A percentile compares a stretch with the other conserved stretches of the same genome.
These are phyloP conservation scores for Rutstroemia sp. DNA, from an alignment of 2,329 filamentous ascomycete species.

Conservation along the genomic window DNA sequence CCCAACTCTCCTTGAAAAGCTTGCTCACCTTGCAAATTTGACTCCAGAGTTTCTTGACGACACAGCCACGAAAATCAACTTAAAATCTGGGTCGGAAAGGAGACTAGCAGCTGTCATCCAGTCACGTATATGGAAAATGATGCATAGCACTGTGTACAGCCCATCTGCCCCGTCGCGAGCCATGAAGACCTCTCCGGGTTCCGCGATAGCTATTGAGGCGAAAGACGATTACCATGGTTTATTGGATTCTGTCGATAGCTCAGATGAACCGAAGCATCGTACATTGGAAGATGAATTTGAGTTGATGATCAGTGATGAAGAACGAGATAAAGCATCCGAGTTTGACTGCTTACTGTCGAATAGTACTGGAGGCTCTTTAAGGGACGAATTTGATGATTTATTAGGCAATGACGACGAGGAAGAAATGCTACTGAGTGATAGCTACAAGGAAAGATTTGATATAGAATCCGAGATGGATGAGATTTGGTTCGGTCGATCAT, in stretches of 20 bases:
- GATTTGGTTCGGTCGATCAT: slow-evolving; percentile 16
- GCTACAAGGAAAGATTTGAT: slow-evolving; percentile 14
- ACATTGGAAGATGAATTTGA: not conserved
- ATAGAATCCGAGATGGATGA: slow-evolving; percentile 18
- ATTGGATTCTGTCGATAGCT: not conserved
- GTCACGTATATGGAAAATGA: slow-evolving; percentile 21
- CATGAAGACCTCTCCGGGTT: not conserved
- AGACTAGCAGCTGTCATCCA: slow-evolving; percentile 15
- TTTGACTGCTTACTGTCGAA: slow-evolving; percentile 3
- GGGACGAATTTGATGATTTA: slow-evolving; percentile 14
- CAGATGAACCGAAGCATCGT: not conserved
- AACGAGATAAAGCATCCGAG: not conserved
- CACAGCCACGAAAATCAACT: not conserved
- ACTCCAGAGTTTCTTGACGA: not conserved
- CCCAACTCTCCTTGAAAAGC: slow-evolving; percentile 2
- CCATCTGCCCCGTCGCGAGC: slow-evolving; percentile 7
- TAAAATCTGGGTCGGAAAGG: slow-evolving; percentile 5
- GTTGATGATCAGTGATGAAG: not conserved
- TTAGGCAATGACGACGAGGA: slow-evolving; percentile 9
- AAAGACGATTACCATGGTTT: slow-evolving; percentile 1
- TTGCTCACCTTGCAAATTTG: not conserved
- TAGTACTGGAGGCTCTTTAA: not conserved
- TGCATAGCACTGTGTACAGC: slow-evolving; percentile 20
- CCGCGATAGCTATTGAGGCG: not conserved
- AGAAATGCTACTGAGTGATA: slow-evolving; percentile 9